Evolutionary conservation across 2,329 filamentous ascomycete species (phyloP).

Genomic region (Trichoderma aggressivum): DNA sequence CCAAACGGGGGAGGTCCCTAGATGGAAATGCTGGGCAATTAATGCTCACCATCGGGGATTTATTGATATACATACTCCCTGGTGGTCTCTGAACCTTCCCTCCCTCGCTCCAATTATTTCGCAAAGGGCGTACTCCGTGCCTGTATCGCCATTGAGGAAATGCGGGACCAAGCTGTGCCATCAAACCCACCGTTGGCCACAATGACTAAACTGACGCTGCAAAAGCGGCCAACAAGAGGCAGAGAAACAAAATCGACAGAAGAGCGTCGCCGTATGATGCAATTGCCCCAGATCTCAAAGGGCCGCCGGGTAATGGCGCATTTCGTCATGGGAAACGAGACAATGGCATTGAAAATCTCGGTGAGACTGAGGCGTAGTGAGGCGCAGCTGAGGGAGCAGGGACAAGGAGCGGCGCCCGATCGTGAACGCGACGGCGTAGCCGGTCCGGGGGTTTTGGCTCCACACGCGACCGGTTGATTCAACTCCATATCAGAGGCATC

Average conservation of each 20-base stretch:
- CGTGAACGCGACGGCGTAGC: conserved; percentile 6
- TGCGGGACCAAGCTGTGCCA: not conserved
- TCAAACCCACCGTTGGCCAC: not conserved
- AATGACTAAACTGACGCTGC: not conserved
- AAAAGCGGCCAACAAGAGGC: not conserved
- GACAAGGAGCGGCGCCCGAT: not conserved
- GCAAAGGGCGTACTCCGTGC: not conserved
- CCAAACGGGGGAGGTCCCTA: not conserved
- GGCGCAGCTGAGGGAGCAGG: conserved; percentile 6
- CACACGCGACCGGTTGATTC: not conserved
- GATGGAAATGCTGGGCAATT: not conserved
- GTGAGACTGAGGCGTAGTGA: conserved; percentile 10
- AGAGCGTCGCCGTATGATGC: not conserved
- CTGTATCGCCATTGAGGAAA: not conserved
- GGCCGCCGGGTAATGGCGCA: not conserved
- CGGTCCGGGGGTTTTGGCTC: not conserved
- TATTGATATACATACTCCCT: not conserved
- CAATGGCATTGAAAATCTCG: not conserved
- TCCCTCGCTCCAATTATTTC: not conserved
- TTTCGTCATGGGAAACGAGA: conserved; percentile 4
- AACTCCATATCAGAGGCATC: conserved; percentile 1
- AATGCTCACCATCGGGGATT: not conserved
- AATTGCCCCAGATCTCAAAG: not conserved
- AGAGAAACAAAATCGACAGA: not conserved
- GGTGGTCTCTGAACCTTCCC: not conserved